Percentiles rank a stretch among this genome's conserved stretches.
These are phyloP conservation scores for Backusella macrospora DNA, from an alignment of 192 early-diverging fungal species.

Conservation along the genomic window DNA sequence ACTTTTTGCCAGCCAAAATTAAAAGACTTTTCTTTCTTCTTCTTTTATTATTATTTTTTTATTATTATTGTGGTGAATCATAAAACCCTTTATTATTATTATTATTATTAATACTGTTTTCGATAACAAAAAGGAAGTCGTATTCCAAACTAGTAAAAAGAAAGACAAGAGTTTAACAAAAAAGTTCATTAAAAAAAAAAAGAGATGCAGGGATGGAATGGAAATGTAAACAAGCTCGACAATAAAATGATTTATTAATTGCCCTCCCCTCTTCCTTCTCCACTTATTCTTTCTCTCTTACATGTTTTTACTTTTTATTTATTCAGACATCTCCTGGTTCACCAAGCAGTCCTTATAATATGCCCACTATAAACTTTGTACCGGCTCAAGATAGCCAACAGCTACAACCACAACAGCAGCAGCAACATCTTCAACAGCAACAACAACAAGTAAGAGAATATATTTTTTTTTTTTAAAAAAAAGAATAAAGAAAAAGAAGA, in stretches of 20 bases:
- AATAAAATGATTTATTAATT: background rate
- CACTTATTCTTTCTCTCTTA: background rate
- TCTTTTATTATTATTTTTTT: background rate
- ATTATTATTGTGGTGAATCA: background rate
- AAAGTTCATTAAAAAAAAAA: background rate
- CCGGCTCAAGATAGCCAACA: slow-evolving; percentile 29
- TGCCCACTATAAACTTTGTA: background rate
- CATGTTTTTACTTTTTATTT: background rate
- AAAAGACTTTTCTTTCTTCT: background rate
- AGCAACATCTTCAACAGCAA: background rate
- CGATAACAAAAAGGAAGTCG: too few species aligned
- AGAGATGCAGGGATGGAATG: slow-evolving; percentile 37
- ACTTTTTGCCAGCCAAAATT: slow-evolving; percentile 4
- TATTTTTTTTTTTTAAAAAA: background rate
- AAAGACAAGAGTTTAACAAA: background rate
- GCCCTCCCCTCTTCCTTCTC: background rate
- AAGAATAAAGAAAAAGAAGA: background rate
- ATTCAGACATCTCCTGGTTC: background rate
- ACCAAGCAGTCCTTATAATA: slow-evolving; percentile 4
- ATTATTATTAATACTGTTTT: background rate
- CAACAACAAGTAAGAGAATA: background rate
- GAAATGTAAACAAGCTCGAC: slow-evolving; percentile 22
- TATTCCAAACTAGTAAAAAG: background rate
- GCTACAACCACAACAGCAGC: background rate
- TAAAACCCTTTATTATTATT: background rate